Evolutionary conservation across 768 basidiomycete genomes (phyloP).

Genomic region (Fomitopsis pulvina): DNA sequence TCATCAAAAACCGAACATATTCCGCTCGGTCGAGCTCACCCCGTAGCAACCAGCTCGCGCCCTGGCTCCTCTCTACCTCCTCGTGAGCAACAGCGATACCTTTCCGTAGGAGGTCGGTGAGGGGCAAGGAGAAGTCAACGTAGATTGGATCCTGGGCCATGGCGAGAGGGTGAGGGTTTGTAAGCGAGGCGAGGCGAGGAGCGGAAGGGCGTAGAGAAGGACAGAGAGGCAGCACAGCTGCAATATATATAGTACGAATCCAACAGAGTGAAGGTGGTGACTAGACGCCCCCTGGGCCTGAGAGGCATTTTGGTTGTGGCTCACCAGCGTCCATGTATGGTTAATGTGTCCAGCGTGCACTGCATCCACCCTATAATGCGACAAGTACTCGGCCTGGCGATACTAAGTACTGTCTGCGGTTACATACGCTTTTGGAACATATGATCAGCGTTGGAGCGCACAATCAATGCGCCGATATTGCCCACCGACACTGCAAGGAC

Average conservation of each 20-base stretch:
- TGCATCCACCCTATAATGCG: too few relatives aligned
- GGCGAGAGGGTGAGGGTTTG: background rate
- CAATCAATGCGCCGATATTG: too few relatives aligned
- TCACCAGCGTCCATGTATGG: too few relatives aligned
- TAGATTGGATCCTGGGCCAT: background rate
- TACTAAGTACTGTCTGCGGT: too few relatives aligned
- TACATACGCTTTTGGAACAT: too few relatives aligned
- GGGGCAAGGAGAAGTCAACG: constrained; percentile 22
- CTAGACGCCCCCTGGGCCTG: too few relatives aligned
- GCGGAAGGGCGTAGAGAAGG: background rate
- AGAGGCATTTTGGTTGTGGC: too few relatives aligned
- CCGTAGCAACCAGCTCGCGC: constrained; percentile 48
- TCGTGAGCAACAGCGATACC: constrained; percentile 49
- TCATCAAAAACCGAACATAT: constrained; percentile 66
- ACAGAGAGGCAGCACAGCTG: constrained; percentile 11
- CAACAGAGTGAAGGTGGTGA: too few relatives aligned
- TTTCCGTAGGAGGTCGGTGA: constrained; percentile 32
- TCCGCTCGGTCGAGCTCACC: constrained; percentile 57
- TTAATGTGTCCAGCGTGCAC: too few relatives aligned
- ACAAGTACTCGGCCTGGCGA: too few relatives aligned
- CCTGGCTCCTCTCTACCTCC: constrained; percentile 47
- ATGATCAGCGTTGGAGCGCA: too few relatives aligned
- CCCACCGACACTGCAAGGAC: too few relatives aligned
- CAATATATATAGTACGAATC: background rate
- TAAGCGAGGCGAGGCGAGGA: background rate